Percentiles rank a stretch among this genome's conserved stretches.
phyloP scores from a whole-genome alignment of 768 basidiomycete genomes.

The Boletus subparvulus region DNA sequence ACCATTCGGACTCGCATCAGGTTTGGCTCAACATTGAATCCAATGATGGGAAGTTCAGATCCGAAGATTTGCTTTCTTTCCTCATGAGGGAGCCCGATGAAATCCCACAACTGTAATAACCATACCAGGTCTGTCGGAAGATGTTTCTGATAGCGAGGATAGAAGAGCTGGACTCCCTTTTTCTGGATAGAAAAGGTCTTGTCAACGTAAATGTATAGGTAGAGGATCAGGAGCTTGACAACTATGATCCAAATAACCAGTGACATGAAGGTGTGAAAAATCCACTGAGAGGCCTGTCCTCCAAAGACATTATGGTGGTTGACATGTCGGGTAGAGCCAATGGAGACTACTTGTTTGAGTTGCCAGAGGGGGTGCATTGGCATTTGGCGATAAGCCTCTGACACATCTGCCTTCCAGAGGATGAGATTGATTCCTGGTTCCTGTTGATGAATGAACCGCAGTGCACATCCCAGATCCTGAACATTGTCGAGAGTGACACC shows the following conservation, averaged over 20 bases:
- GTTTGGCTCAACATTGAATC: conserved; percentile 23
- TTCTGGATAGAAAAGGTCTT: conserved; percentile 10
- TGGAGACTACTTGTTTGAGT: conserved; percentile 35
- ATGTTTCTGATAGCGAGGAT: background rate
- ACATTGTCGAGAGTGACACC: conserved; percentile 36
- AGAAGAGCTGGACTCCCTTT: background rate
- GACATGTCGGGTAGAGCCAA: conserved; percentile 17
- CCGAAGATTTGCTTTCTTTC: too few relatives aligned
- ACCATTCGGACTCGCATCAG: conserved; percentile 21
- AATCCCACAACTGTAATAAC: too few relatives aligned
- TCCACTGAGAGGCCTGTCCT: conserved; percentile 4
- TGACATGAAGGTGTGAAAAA: conserved; percentile 35
- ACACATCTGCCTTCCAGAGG: conserved; percentile 38
- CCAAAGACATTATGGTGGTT: conserved; percentile 31
- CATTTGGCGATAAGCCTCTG: conserved; percentile 36
- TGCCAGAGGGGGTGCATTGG: conserved; percentile 43
- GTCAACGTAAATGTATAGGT: conserved; percentile 29
- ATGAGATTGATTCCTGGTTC: background rate
- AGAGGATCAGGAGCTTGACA: conserved; percentile 11
- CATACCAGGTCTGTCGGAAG: background rate
- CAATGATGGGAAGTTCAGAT: background rate
- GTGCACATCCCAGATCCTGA: conserved; percentile 27
- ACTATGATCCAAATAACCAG: conserved; percentile 32
- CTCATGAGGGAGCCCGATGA: too few relatives aligned
- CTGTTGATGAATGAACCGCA: fast-evolving